Base-by-base conservation (phyloP, 495 filamentous ascomycete genomes). In the Penicillium bialowiezense region DNA sequence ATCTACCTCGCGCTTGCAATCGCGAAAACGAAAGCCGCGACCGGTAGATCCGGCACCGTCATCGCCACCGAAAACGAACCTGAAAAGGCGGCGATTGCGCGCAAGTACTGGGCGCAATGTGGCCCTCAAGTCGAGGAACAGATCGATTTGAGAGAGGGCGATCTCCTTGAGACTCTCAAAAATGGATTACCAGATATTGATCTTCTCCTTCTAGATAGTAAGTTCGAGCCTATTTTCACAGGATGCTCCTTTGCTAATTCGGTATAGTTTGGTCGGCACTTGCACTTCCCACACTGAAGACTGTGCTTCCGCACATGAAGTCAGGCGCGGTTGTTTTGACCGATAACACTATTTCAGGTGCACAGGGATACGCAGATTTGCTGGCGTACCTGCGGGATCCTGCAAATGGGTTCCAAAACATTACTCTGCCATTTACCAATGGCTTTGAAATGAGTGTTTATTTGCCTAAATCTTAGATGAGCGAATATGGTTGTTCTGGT, bases 1-100 rank as follows among this genome's bases (percentile, higher is more conserved):
- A 82, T 83, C 45, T 81, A 81, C 35, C 68, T 83, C 6, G 75
- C 75, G 5, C 60, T 83, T 7, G 80, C 78, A 1, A 67, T 79
- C 6, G 66, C 62, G 0, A 59, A 70, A 50, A 65, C 40, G 12
- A 54, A 48, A 7, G 55, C 52, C 0, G 43, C 31, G 10, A 55
- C 55, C 1, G 54, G 47, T 3, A 55, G 50, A 41, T 24, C 50
- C 2, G 76, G 72, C 5, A 68, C 60, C 24, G 77, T 82, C 0
- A 73, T 82, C 43, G 79, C 72, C 10, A 81, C 77, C 0, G 79
- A 83, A 58, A 75, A 80, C 19, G 78, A 83, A 52, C 41, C 52
- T 1, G 55, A 48, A 5, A 81, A 82, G 53, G 75, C 75, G 2
- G 64, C 45, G 0, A 56, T 52, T 12, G 76, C 78, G 8, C 64